Conservation (phyloP, 2,329 filamentous ascomycete genomes). For the Cercospora janseana region DNA sequence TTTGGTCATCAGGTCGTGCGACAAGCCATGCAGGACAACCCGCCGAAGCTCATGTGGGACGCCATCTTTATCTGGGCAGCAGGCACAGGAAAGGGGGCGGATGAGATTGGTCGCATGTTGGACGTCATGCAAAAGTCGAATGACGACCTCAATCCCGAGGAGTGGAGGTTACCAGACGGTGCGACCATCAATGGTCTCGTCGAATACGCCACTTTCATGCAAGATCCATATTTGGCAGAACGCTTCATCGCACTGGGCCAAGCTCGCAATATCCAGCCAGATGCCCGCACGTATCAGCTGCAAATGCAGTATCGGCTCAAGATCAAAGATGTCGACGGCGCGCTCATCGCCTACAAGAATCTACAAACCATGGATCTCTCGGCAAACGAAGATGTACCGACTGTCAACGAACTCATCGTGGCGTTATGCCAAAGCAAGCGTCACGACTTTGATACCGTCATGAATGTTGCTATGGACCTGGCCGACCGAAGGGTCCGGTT, state of each 20-base stretch:
- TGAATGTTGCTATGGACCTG: constrained; percentile 69
- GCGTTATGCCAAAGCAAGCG: constrained; percentile 61
- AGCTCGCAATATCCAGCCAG: constrained; percentile 63
- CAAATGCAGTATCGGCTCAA: constrained; percentile 75
- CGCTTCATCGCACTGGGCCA: constrained; percentile 67
- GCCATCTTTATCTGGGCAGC: constrained; percentile 73
- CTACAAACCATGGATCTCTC: constrained; percentile 58
- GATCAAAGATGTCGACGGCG: constrained; percentile 69
- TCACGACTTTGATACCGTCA: constrained; percentile 67
- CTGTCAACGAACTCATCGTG: constrained; percentile 70
- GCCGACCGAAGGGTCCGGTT: constrained; percentile 68
- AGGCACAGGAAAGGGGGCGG: constrained; percentile 66
- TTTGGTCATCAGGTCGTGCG: constrained; percentile 64
- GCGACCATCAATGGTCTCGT: constrained; percentile 75
- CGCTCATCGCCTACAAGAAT: constrained; percentile 62
- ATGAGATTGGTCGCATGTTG: constrained; percentile 72
- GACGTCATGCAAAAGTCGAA: constrained; percentile 55
- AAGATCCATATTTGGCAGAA: constrained; percentile 70
- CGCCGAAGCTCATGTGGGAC: constrained; percentile 57
- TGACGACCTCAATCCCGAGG: constrained; percentile 43
- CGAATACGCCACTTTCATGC: constrained; percentile 65
- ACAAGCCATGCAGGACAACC: constrained; percentile 32
- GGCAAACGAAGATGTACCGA: constrained; percentile 58
- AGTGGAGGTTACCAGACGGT: constrained; percentile 58
- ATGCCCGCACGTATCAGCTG: constrained; percentile 69